A percentile compares a stretch with the other conserved stretches of the same genome.
These are phyloP conservation scores for Aspergillus coremiiformis DNA, from an alignment of 495 filamentous ascomycete genomes.

Conservation along the genomic window DNA sequence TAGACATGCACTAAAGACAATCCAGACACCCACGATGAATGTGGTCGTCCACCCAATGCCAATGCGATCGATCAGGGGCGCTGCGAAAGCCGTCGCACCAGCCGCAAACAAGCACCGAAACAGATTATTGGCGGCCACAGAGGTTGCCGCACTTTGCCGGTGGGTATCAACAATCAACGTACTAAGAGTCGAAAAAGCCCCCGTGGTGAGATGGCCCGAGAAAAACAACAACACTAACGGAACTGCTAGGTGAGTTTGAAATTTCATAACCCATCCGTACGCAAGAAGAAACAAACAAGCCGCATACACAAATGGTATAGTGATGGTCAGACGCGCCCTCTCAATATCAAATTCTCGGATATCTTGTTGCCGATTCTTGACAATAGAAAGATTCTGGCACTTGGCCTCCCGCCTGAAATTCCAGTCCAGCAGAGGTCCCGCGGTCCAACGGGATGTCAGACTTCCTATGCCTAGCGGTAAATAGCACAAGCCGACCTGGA, in stretches of 20 bases:
- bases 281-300: slow-evolving; percentile 23
- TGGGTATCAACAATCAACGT: slow-evolving; percentile 43
- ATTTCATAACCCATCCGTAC: slow-evolving; percentile 45
- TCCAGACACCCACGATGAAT: slow-evolving; percentile 28
- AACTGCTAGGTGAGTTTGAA: slow-evolving; percentile 26
- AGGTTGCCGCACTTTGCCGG: slow-evolving; percentile 32
- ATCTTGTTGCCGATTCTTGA: slow-evolving; percentile 36
- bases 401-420: slow-evolving; percentile 34
- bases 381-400: slow-evolving; percentile 21
- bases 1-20: slow-evolving; percentile 23
- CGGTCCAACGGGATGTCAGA: slow-evolving; percentile 26
- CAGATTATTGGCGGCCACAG: slow-evolving; percentile 43
- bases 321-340: slow-evolving; percentile 25
- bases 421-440: slow-evolving; percentile 35
- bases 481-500: slow-evolving; percentile 42
- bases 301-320: slow-evolving; percentile 29
- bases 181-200: slow-evolving; percentile 25
- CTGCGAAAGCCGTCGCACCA: slow-evolving; percentile 31
- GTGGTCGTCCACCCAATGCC: slow-evolving; percentile 44
- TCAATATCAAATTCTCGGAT: slow-evolving; percentile 32
- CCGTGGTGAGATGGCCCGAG: slow-evolving; percentile 24
- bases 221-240: slow-evolving; percentile 38
- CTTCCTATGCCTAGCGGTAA: slow-evolving; percentile 38
- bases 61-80: slow-evolving; percentile 36
- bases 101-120: slow-evolving; percentile 40